These are phyloP conservation scores for Herpetomonas muscarum DNA, from an alignment of 208 protist species.

Conservation along the genomic window DNA sequence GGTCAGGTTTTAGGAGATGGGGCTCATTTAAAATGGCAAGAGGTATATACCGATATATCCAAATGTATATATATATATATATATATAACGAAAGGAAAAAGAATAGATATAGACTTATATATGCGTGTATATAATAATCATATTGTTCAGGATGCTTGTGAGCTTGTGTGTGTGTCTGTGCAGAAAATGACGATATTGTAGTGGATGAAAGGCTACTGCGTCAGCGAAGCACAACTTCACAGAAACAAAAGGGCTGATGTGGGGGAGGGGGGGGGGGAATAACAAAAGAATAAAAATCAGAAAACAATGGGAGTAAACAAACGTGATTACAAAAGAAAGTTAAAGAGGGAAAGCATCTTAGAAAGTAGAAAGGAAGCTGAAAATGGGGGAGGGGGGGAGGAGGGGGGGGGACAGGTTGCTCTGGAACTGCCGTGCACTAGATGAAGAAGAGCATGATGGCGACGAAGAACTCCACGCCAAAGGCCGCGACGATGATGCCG, in stretches of 20 bases:
- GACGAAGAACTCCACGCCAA: not conserved
- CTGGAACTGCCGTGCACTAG: not conserved
- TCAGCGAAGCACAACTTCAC: too few species aligned
- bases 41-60: not conserved
- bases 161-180: too few species aligned
- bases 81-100: constrained; percentile 2
- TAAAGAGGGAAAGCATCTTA: not conserved
- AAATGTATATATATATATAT: constrained; percentile 15
- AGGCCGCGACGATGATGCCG: constrained; percentile 5
- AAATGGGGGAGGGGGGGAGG: not conserved
- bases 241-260: too few species aligned
- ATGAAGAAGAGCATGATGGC: constrained; percentile 3
- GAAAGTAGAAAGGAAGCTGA: not conserved
- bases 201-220: too few species aligned
- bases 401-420: not conserved
- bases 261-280: too few species aligned
- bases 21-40: too few species aligned
- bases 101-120: not conserved
- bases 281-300: not conserved
- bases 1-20: too few species aligned
- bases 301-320: not conserved
- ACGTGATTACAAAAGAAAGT: constrained; percentile 1
- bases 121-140: too few species aligned
- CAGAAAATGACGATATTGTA: too few species aligned
- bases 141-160: too few species aligned